Percentiles rank a stretch among this genome's conserved stretches.
Conservation (phyloP, 345 rosid species). For the Melaleuca alternifolia region DNA sequence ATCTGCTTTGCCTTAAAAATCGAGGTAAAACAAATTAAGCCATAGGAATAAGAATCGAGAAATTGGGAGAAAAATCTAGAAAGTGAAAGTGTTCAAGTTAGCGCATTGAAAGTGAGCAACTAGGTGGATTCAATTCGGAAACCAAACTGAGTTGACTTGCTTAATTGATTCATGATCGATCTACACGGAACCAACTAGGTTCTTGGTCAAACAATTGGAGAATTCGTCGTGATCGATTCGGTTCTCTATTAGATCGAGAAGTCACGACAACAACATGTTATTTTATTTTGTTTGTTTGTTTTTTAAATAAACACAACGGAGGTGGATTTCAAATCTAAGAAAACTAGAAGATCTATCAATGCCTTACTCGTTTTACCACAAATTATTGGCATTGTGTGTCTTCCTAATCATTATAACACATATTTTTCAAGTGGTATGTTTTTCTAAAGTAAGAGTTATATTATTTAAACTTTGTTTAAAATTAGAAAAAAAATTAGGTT, state of each 20-base stretch:
- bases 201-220: neutral
- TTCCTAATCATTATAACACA: too few relatives aligned
- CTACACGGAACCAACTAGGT: fast-evolving
- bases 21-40: neutral
- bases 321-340: neutral
- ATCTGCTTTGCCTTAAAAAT: neutral
- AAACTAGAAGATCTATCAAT: neutral
- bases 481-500: neutral
- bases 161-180: fast-evolving
- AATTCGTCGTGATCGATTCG: neutral
- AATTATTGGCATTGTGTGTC: fast-evolving
- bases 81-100: fast-evolving
- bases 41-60: neutral
- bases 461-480: neutral
- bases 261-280: fast-evolving
- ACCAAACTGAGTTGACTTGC: fast-evolving
- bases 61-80: neutral
- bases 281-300: too few relatives aligned
- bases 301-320: neutral
- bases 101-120: neutral
- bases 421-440: too few relatives aligned
- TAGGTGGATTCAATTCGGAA: fast-evolving
- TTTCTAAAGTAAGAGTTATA: neutral
- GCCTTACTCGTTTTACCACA: neutral
- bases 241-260: neutral